phyloP scores from a whole-genome alignment of 2,329 filamentous ascomycete genomes.

The Celoporthe dispersa region DNA sequence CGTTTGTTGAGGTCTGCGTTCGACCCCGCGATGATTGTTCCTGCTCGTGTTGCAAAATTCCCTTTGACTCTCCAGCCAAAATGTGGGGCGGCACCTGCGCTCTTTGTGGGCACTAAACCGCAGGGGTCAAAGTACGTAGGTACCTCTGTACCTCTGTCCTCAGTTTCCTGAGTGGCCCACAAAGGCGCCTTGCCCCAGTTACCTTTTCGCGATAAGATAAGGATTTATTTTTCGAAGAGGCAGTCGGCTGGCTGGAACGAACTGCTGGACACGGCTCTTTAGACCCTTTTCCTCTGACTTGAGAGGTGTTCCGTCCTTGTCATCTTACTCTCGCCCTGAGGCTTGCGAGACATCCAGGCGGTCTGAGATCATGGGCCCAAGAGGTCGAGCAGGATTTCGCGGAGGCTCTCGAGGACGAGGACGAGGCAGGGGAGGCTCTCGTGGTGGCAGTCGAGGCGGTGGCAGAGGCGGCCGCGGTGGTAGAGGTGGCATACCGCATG shows the following conservation, averaged over 20 bases:
- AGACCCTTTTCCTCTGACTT: background rate
- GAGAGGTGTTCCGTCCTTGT: background rate
- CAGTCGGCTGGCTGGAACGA: background rate
- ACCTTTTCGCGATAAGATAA: conserved; percentile 26
- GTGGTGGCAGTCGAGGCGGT: conserved; percentile 31
- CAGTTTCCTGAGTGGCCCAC: background rate
- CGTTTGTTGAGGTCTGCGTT: conserved; percentile 15
- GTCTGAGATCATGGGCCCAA: conserved; percentile 29
- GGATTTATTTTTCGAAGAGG: conserved; percentile 21
- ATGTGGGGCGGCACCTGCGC: conserved; percentile 25
- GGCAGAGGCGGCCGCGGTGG: conserved; percentile 36
- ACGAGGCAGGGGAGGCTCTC: conserved; percentile 28
- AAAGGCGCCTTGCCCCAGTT: background rate
- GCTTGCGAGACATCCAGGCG: background rate
- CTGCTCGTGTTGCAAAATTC: conserved; percentile 37
- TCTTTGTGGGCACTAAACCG: conserved; percentile 27
- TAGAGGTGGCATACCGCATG: conserved; percentile 30
- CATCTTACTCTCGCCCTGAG: background rate
- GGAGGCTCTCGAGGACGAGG: conserved; percentile 40
- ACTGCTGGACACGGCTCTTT: background rate
- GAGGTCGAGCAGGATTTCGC: conserved; percentile 33
- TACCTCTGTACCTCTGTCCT: background rate
- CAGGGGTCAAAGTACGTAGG: no score
- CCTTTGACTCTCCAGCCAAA: conserved; percentile 26
- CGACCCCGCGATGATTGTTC: conserved; percentile 28